Evolutionary conservation across 2,329 filamentous ascomycete species (phyloP), one percentile per base, ranked within the genome.

Genomic region (Colletotrichum truncatum): DNA sequence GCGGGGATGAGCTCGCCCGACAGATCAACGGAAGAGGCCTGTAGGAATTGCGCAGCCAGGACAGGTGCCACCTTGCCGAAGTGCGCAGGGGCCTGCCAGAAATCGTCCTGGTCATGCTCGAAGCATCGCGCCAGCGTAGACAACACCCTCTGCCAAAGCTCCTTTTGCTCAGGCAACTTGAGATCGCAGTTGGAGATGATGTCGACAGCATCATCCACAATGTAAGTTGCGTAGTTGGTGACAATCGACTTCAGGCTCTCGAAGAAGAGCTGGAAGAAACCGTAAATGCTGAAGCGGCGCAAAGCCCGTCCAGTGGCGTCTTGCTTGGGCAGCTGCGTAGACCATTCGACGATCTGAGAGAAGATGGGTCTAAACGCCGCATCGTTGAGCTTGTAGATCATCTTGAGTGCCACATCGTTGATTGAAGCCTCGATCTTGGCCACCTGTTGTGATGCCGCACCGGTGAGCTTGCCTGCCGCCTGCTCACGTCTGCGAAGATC

Each of bases 351-450:
- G n/a, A 98, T 82, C 69, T 91, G 88, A 14, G 89, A 86, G 81
- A 98, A 99, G 68, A 99, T 89, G 1, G 96, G 97, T 11, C 94
- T 87, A 88, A 99, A 99, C 0, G 92, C 89, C 1, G 92, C 90
- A 75, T 99, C 96, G 79, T 98, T 98, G 67, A 99, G 87, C 83
- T 98, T 98, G 82, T 97, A 93, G 57, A 97, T 92, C 89, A 98
- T 96, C 77, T 93, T 92, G 64, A 99, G 87, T 0, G 90, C 88
- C 11, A 91, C 88, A 9, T 91, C 87, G 74, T 93, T 91, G 69
- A 93, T 73, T 10, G 83, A 81, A 2, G 81, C 80, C 74, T 97
- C 93, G 11, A 69, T 82, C 41, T 84, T 81, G 18, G 82, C 77
- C 6, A 92, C 76, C 45, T 85, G 80, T 12, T 84, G 78, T 14